Evolutionary conservation across 2,329 filamentous ascomycete species (phyloP), one percentile per base, ranked within the genome.

Genomic region (Cryoendolithus antarcticus): DNA sequence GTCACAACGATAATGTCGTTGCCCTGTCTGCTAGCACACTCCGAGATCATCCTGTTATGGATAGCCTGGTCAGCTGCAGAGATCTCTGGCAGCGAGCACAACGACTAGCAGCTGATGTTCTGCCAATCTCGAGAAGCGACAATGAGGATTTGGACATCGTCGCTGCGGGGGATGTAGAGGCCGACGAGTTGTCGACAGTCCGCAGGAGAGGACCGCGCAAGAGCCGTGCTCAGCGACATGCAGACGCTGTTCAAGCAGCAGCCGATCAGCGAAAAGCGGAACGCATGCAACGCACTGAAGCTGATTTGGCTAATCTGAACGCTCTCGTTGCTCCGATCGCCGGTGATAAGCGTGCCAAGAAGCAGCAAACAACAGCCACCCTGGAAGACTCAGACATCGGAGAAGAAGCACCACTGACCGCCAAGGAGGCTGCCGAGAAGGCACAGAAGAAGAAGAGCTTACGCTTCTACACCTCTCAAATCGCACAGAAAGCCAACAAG

Each of bases 401-500:
- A 51, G 91, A 98, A 54, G 86, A 94, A 58, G 80, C 84, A 10
- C 66, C 70, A 3, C 73, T 96, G 42, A 85, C 86, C 39, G 77
- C 79, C 8, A 73, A 78, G 44, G 78, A 89, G 44, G 81, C 85
- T 1, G 83, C 82, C 32, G 85, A 93, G 54, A 98, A 98, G 64
- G 83, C 80, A 0, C 75, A 77, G 43, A 83, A 83, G 61, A 94
- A 91, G 71, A 94, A 93, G 70, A 86, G 77, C 47, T 74, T 98
- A 42, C 82, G 86, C 46, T 98, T 98, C 70, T 98, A 98, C 72
- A 96, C 93, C 2, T 94, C 88, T 3, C 91, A 98, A 59, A 91
- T 98, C 48, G 82, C 84, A 21, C 89, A 96, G 60, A 96, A 95
- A 64, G 78, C 85, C 41, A 93, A 86, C 65, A 88, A 85, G 59